phyloP scores from a whole-genome alignment of 441 rosid species.

The Codiaeum variegatum region DNA sequence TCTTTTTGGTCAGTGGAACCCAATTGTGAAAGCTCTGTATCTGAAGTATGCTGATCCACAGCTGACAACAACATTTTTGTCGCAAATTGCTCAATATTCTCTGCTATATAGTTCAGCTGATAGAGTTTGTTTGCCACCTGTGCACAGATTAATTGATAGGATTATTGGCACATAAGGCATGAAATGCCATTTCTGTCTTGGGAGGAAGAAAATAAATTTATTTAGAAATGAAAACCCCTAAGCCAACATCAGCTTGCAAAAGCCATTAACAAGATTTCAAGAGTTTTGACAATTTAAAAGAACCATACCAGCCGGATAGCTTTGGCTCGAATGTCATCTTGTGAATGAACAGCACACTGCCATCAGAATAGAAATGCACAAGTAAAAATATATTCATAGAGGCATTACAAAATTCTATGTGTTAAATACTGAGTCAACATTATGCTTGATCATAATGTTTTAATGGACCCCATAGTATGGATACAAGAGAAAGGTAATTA shows the following conservation, averaged over 20 bases:
- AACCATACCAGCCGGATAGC: constrained; percentile 90
- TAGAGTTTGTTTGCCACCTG: constrained; percentile 98
- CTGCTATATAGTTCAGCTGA: constrained; percentile 71
- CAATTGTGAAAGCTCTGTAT: constrained; percentile 39
- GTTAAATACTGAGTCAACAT: neutral
- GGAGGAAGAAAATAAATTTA: constrained; percentile 3
- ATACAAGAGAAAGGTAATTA: neutral
- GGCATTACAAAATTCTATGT: no score
- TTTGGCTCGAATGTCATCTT: constrained; percentile 92
- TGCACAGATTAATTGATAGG: constrained; percentile 21
- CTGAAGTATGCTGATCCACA: constrained; percentile 52
- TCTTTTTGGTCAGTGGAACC: constrained; percentile 47
- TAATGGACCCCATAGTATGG: neutral
- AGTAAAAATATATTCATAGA: constrained; percentile 19
- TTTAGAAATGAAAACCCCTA: neutral
- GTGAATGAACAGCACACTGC: constrained; percentile 97
- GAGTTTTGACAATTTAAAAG: neutral
- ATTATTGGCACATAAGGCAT: constrained; percentile 19
- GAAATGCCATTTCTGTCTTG: constrained; percentile 3
- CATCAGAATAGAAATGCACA: constrained; percentile 31
- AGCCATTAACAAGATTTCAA: neutral
- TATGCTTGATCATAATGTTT: neutral
- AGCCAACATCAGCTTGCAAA: constrained; percentile 10
- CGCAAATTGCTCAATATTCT: constrained; percentile 86
- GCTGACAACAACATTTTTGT: constrained; percentile 71